A percentile compares a stretch with the other conserved stretches of the same genome.
Conservation (phyloP, 805 yeast genomes). For the Cyberlindnera xishuangbannaensis region DNA sequence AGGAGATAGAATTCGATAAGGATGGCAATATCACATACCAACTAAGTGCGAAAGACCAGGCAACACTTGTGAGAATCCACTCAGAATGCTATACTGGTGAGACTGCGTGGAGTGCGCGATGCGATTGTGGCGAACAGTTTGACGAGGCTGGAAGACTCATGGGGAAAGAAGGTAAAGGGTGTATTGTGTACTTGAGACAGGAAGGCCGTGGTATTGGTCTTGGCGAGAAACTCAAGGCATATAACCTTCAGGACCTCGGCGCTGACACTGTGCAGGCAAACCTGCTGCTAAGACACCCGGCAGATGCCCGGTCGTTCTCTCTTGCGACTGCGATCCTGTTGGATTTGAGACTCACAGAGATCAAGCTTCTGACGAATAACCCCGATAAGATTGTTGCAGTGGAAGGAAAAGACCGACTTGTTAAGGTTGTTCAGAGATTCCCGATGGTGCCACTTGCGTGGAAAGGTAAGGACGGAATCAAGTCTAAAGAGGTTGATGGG, state of each 20-base stretch:
- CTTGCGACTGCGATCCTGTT: conserved; percentile 88
- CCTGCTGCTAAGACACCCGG: conserved; percentile 88
- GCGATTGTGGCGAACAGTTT: conserved; percentile 99
- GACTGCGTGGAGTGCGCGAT: conserved; percentile 98
- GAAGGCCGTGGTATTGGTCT: conserved; percentile 98
- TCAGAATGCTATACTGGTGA: conserved; percentile 99
- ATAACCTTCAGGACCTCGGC: conserved; percentile 93
- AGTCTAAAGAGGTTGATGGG: conserved; percentile 84
- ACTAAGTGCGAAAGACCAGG: conserved; percentile 26
- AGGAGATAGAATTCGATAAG: conserved; percentile 35
- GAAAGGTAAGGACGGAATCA: conserved; percentile 59
- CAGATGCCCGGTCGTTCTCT: conserved; percentile 92
- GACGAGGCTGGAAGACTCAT: conserved; percentile 95
- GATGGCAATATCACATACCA: conserved; percentile 31
- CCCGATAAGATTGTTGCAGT: conserved; percentile 96
- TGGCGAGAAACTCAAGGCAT: conserved; percentile 96
- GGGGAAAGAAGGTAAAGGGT: conserved; percentile 85
- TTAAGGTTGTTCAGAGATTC: conserved; percentile 79
- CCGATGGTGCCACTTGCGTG: conserved; percentile 98
- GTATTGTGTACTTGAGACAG: conserved; percentile 91
- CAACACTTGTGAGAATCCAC: conserved; percentile 81
- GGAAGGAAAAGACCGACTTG: conserved; percentile 72
- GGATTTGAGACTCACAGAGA: conserved; percentile 70
- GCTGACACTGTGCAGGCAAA: conserved; percentile 99
- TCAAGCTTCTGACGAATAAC: conserved; percentile 83